Base-by-base conservation (phyloP, 2,329 filamentous ascomycete genomes). In the Sphaerulina vaccinii region DNA sequence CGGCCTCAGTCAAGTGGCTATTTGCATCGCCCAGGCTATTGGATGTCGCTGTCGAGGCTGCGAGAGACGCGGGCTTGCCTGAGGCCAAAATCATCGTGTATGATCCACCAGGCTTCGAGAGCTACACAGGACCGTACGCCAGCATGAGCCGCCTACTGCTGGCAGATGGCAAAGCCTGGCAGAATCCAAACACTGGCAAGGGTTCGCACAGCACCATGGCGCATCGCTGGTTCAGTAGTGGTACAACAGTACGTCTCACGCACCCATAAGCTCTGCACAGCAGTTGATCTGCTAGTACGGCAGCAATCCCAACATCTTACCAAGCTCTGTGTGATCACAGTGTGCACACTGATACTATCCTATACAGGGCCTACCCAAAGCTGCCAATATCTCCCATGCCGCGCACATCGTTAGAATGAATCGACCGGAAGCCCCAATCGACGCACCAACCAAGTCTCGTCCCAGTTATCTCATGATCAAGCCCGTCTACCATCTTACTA, bases 381-480 rank as follows among this genome's bases (percentile, higher is more conserved):
- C 79, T 0, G 77, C 79, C 10, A 74, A 75, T 54, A 61, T 84
- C 36, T 79, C 79, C 0, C 83, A 86, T 62, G 69, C 72, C 49
- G 84, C 84, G 58, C 69, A 83, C 21, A 71, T 81, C 19, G 77
- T 80, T 29, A 22, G 33, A 29, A 5, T 47, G 5, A 9, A 47
- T 19, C 44, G 22, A 11, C 35, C 32, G 13, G 35, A 18, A 18
- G 6, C 21, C 15, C 4, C 15, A 18, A 6, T 21, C 36, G 16
- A 21, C 3, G 13, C 11, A 7, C 15, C n/a, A n/a, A 18, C 18
- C n/a, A 19, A 6, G 18, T 6, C n/a, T 8, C 18, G 6, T 3
- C 1, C 19, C 9, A 24, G 10, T 15, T n/a, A 24, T 7, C 16
- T 45, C n/a, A 36, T 45, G 5, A 22, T 15, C 11, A 45, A 23